phyloP scores from a whole-genome alignment of 1,284 basidiomycete genomes.

The Moniliella sp. region DNA sequence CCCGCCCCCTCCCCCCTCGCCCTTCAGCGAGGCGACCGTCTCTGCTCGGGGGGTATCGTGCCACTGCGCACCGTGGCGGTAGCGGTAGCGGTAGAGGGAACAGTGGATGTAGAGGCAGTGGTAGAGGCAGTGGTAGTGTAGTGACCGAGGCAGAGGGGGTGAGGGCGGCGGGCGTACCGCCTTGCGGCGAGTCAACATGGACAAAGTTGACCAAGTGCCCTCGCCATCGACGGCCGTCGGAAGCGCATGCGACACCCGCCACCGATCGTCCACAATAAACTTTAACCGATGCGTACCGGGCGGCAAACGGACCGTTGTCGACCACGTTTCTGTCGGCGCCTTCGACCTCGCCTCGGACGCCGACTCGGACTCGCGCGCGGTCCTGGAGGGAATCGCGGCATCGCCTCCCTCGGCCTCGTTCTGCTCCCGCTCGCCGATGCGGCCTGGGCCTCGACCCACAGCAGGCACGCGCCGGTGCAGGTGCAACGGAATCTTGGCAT shows the following conservation, averaged over 20 bases:
- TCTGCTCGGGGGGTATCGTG: too few species aligned
- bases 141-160: too few species aligned
- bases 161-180: too few species aligned
- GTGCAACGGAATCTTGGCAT: slow-evolving; percentile 34
- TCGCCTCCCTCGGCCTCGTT: too few species aligned
- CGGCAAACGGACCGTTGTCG: slow-evolving; percentile 36
- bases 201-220: slow-evolving; percentile 73
- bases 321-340: too few species aligned
- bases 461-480: neutral
- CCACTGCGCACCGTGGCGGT: too few species aligned
- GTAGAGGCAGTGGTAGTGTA: too few species aligned
- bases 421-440: too few species aligned
- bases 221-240: slow-evolving; percentile 83
- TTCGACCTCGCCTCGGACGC: slow-evolving; percentile 16
- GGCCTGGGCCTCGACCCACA: neutral
- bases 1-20: neutral
- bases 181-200: too few species aligned
- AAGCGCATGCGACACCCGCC: slow-evolving; percentile 52
- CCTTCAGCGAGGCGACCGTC: too few species aligned
- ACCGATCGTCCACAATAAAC: slow-evolving; percentile 81
- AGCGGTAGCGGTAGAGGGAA: too few species aligned
- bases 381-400: slow-evolving; percentile 4
- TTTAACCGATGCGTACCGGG: slow-evolving; percentile 88
- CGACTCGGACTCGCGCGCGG: slow-evolving; percentile 2
- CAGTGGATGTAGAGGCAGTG: too few species aligned